Evolutionary conservation across 2,329 filamentous ascomycete species (phyloP).

Genomic region (Diplocarpon rosae): DNA sequence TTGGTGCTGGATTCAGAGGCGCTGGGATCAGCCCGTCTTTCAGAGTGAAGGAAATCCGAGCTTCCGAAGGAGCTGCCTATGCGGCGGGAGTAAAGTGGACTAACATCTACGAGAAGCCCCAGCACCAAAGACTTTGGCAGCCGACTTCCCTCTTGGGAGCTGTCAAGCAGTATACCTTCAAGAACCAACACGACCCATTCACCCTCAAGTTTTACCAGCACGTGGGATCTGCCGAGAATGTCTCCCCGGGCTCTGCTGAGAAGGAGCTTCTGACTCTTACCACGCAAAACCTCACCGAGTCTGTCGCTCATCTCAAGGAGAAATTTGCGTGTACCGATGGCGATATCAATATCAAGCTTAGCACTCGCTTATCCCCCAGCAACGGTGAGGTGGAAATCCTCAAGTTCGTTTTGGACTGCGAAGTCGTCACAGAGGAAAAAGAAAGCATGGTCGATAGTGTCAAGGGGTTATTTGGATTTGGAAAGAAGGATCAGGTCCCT

Average conservation of each 20-base stretch:
- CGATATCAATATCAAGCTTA: slow-evolving; percentile 72
- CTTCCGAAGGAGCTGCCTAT: slow-evolving; percentile 67
- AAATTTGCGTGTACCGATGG: slow-evolving; percentile 61
- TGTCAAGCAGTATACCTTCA: slow-evolving; percentile 75
- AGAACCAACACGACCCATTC: slow-evolving; percentile 67
- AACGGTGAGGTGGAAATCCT: slow-evolving; percentile 72
- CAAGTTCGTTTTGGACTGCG: slow-evolving; percentile 72
- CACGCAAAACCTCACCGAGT: slow-evolving; percentile 78
- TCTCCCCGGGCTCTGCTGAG: slow-evolving; percentile 36
- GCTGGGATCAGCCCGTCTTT: slow-evolving; percentile 89
- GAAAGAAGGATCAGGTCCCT: slow-evolving; percentile 70
- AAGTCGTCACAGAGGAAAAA: slow-evolving; percentile 53
- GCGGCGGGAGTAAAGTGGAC: slow-evolving; percentile 66
- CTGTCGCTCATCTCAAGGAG: slow-evolving; percentile 66
- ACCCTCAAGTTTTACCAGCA: slow-evolving; percentile 70
- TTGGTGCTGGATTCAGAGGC: slow-evolving; percentile 89
- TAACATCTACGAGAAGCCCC: slow-evolving; percentile 54
- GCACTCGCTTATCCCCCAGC: slow-evolving; percentile 57
- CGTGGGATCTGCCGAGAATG: slow-evolving; percentile 37
- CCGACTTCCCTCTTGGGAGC: slow-evolving; percentile 63
- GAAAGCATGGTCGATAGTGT: slow-evolving; percentile 83
- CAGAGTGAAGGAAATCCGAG: slow-evolving; percentile 91
- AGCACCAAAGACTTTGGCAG: slow-evolving; percentile 75
- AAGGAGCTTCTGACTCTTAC: slow-evolving; percentile 54
- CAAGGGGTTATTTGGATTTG: slow-evolving; percentile 93